A percentile compares a stretch with the other conserved stretches of the same genome.
phyloP scores from a whole-genome alignment of 1,284 basidiomycete genomes.

The Peniophora sp. region DNA sequence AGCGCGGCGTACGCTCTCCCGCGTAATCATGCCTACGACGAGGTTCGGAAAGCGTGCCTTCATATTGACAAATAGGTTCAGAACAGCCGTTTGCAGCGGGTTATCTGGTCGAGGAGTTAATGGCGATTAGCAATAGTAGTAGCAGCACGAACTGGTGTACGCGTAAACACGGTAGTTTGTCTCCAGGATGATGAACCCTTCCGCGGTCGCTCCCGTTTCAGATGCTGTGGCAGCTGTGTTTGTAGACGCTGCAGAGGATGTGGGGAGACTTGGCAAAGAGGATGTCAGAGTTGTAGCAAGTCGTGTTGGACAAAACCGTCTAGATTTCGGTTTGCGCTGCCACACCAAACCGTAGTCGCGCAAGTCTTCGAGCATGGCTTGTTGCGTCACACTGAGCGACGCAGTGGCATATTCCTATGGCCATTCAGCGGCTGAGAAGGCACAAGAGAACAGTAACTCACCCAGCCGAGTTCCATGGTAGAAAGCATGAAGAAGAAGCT shows the following conservation, averaged over 20 bases:
- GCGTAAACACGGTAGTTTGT: constrained; percentile 99
- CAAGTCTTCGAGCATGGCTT: constrained; percentile 86
- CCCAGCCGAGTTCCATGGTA: constrained; percentile 85
- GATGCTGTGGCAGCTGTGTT: constrained; percentile 34
- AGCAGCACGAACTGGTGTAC: constrained; percentile 73
- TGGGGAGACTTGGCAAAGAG: constrained; percentile 64
- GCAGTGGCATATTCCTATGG: constrained; percentile 84
- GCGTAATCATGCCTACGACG: constrained; percentile 89
- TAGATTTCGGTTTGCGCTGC: constrained; percentile 58
- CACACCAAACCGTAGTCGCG: constrained; percentile 94
- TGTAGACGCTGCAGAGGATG: constrained; percentile 22
- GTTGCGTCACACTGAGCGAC: constrained; percentile 72
- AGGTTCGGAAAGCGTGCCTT: constrained; percentile 95
- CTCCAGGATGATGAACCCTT: constrained; percentile 94
- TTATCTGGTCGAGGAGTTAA: constrained; percentile 56
- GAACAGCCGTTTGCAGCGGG: constrained; percentile 90
- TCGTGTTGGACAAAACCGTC: constrained; percentile 92
- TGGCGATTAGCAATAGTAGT: not conserved
- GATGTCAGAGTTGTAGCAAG: constrained; percentile 91
- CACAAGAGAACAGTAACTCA: constrained; percentile 26
- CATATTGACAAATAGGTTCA: constrained; percentile 90
- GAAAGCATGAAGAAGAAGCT: constrained; percentile 95
- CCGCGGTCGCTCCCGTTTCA: constrained; percentile 42
- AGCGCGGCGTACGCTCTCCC: constrained; percentile 92
- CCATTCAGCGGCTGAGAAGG: constrained; percentile 4